Percentiles rank a stretch among this genome's conserved stretches.
Conservation (phyloP, 169 alveolate genomes). For the Plasmodium billcollinsi region DNA sequence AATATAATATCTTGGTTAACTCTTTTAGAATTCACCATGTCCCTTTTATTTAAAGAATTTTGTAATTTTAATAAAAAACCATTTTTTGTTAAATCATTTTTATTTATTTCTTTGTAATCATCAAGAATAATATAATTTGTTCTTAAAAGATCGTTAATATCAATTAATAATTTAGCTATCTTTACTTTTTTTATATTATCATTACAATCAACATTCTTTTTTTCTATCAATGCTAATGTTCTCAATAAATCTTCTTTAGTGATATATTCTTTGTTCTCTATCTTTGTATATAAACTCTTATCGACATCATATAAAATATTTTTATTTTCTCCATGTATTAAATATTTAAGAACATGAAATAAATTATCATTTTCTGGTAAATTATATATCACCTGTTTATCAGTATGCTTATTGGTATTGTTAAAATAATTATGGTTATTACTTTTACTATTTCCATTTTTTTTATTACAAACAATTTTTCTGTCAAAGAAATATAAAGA, state of each 20-base stretch:
- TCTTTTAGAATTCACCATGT: conserved; percentile 45
- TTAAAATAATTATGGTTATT: too few relatives aligned
- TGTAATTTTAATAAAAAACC: conserved; percentile 48
- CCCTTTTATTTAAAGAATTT: conserved; percentile 44
- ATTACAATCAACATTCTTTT: conserved; percentile 17
- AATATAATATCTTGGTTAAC: conserved; percentile 14
- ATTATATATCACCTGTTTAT: not conserved
- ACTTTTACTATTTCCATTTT: conserved; percentile 17
- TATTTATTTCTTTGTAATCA: conserved; percentile 18
- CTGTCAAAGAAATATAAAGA: conserved; percentile 31
- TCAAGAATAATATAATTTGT: not conserved
- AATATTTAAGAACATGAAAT: conserved; percentile 13
- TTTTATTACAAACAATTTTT: conserved; percentile 38
- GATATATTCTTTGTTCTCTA: conserved; percentile 32
- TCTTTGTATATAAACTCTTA: not conserved
- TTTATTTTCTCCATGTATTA: conserved; percentile 19
- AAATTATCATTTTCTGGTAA: conserved; percentile 11
- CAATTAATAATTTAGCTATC: conserved; percentile 12
- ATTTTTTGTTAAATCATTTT: conserved; percentile 18
- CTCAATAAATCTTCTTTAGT: conserved; percentile 25
- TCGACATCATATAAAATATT: conserved; percentile 21
- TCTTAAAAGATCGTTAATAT: conserved; percentile 38
- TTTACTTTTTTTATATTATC: conserved; percentile 26
- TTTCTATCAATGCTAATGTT: conserved; percentile 29
- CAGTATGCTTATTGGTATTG: too few relatives aligned